Conservation (phyloP, 768 basidiomycete genomes). For the Phanerochaete carnosa region DNA sequence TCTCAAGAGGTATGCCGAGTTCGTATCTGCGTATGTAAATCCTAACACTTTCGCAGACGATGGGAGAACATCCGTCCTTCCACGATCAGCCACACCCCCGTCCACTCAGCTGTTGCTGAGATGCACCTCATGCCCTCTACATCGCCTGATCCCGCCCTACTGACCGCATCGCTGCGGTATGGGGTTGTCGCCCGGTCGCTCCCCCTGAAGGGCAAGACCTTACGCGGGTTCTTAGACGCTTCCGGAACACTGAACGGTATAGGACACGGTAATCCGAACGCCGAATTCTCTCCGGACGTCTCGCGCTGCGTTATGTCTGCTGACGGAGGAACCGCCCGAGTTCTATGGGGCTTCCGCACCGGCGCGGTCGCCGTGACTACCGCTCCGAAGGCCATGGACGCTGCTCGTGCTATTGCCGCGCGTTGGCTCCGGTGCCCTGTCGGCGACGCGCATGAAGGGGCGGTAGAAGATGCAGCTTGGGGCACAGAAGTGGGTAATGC, state of each 20-base stretch:
- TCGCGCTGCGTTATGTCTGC: constrained; percentile 56
- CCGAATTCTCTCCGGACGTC: constrained; percentile 68
- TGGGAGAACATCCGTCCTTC: constrained; percentile 65
- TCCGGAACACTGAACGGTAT: constrained; percentile 54
- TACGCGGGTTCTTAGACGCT: constrained; percentile 68
- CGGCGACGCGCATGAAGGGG: constrained; percentile 62
- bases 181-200: constrained; percentile 73
- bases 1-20: constrained; percentile 45
- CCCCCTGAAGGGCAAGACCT: constrained; percentile 64
- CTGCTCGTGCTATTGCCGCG: constrained; percentile 38
- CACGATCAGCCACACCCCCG: constrained; percentile 61
- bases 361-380: constrained; percentile 66
- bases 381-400: constrained; percentile 58
- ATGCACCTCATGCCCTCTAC: constrained; percentile 58
- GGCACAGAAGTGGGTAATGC: constrained; percentile 23
- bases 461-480: constrained; percentile 56
- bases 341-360: constrained; percentile 70
- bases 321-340: constrained; percentile 60
- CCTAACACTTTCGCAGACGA: constrained; percentile 40
- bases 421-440: constrained; percentile 46
- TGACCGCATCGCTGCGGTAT: constrained; percentile 61
- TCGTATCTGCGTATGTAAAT: not conserved
- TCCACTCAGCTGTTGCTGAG: constrained; percentile 50
- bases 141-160: constrained; percentile 34
- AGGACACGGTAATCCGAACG: constrained; percentile 71